Evolutionary conservation across 208 protist genomes (phyloP).

Genomic region (Acanthamoeba polyphaga): DNA sequence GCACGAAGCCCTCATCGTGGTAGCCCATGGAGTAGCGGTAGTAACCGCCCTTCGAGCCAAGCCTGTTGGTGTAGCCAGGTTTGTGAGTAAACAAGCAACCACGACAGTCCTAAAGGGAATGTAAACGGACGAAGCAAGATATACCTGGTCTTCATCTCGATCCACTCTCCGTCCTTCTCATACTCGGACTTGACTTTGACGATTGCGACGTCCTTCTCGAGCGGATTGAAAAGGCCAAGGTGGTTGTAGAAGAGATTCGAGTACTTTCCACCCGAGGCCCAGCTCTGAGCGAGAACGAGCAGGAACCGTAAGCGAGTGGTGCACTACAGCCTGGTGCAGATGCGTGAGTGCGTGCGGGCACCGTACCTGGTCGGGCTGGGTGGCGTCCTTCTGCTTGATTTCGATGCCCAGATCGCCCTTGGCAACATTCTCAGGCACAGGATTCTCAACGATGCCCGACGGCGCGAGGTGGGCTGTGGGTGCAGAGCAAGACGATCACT

Average conservation of each 20-base stretch:
- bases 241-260: constrained; percentile 58
- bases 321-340: too few species aligned
- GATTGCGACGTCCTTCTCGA: constrained; percentile 39
- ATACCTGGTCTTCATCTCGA: constrained; percentile 27
- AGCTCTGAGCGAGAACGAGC: not conserved
- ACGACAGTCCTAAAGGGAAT: too few species aligned
- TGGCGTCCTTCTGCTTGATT: constrained; percentile 45
- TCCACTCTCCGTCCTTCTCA: constrained; percentile 29
- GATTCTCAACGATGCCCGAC: not conserved
- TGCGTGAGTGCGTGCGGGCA: not conserved
- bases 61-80: not conserved
- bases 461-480: constrained; percentile 15
- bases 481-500: not conserved
- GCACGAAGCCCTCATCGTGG: not conserved
- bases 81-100: not conserved
- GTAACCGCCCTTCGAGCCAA: constrained; percentile 16
- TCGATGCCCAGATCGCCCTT: constrained; percentile 12
- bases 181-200: constrained; percentile 51
- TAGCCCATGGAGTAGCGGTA: constrained; percentile 13
- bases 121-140: not conserved
- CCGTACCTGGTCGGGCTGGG: not conserved
- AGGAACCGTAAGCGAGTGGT: not conserved
- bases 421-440: constrained; percentile 47
- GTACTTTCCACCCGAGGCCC: not conserved
- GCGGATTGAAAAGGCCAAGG: constrained; percentile 7